Percentiles rank a stretch among this genome's conserved stretches.
phyloP scores from a whole-genome alignment of 2,329 filamentous ascomycete species.

The Colletotrichum cordylinicola region DNA sequence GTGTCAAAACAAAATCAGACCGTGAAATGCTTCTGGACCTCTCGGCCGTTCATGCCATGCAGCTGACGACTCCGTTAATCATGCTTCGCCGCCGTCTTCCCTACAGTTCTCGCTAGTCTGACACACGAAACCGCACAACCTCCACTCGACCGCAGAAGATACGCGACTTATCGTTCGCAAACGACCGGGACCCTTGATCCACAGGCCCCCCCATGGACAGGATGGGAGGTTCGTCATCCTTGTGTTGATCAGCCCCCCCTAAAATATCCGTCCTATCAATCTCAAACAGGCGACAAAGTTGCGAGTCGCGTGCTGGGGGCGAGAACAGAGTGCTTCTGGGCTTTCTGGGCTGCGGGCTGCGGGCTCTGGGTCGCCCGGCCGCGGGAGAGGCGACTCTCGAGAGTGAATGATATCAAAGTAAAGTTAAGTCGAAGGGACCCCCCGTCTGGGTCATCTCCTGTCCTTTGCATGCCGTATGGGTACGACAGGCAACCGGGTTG shows the following conservation, averaged over 20 bases:
- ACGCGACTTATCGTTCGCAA: slow-evolving; percentile 17
- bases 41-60: slow-evolving; percentile 1
- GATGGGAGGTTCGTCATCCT: slow-evolving; percentile 27
- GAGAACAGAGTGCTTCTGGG: slow-evolving; percentile 1
- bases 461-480: slow-evolving; percentile 1
- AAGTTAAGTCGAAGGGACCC: slow-evolving; percentile 17
- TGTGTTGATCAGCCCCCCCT: slow-evolving; percentile 49
- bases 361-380: not conserved
- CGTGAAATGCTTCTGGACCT: not conserved
- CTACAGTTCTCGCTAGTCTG: slow-evolving; percentile 24
- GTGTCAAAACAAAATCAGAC: slow-evolving; percentile 11
- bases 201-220: slow-evolving; percentile 17
- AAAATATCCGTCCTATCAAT: slow-evolving; percentile 55
- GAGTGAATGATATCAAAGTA: slow-evolving; percentile 16
- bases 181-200: slow-evolving; percentile 27
- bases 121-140: slow-evolving; percentile 25
- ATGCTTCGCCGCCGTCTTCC: slow-evolving; percentile 22
- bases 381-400: slow-evolving; percentile 9
- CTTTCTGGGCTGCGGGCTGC: not conserved
- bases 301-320: slow-evolving; percentile 23
- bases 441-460: slow-evolving; percentile 3
- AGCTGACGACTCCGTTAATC: slow-evolving; percentile 23
- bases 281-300: slow-evolving; percentile 50
- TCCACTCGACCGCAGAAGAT: slow-evolving; percentile 18
- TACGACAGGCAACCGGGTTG: not conserved